These are phyloP conservation scores for Bidens hawaiensis DNA, from an alignment of 140 eudicot genomes.

Conservation along the genomic window DNA sequence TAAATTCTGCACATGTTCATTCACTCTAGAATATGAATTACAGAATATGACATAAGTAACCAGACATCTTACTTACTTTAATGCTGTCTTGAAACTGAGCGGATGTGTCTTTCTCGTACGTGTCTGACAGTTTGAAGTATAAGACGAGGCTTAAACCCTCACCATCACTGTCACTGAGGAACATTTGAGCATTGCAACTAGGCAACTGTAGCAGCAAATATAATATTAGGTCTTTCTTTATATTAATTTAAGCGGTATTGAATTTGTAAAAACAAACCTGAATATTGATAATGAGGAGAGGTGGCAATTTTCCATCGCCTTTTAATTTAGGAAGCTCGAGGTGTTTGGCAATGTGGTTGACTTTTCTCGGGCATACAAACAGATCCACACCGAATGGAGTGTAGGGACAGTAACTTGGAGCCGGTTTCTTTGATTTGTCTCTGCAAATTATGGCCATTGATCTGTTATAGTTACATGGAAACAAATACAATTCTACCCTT, in stretches of 20 bases:
- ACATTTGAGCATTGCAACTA: conserved; percentile 75
- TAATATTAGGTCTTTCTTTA: not conserved
- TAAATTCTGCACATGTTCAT: conserved; percentile 44
- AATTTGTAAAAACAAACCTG: conserved; percentile 44
- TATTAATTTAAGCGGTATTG: not conserved
- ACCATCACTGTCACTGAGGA: conserved; percentile 77
- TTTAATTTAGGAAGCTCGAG: conserved; percentile 71
- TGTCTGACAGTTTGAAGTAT: conserved; percentile 72
- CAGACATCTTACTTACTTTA: conserved; percentile 40
- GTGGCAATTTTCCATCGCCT: conserved; percentile 56
- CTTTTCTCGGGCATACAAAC: conserved; percentile 62
- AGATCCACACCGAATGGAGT: conserved; percentile 80
- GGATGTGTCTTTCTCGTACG: conserved; percentile 50
- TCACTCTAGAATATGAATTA: not conserved
- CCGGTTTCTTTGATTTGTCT: conserved; percentile 78
- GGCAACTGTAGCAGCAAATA: conserved; percentile 54
- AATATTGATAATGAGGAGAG: conserved; percentile 80
- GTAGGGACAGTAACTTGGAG: conserved; percentile 65
- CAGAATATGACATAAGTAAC: not conserved
- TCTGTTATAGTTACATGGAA: not conserved
- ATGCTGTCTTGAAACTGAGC: conserved; percentile 58
- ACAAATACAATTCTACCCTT: not conserved
- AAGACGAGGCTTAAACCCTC: conserved; percentile 90
- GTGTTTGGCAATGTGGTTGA: conserved; percentile 83
- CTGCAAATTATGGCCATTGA: conserved; percentile 34